A percentile compares a stretch with the other conserved stretches of the same genome.
Evolutionary conservation across 257 asterid species (phyloP).

Genomic region (Solanum bulbocastanum): DNA sequence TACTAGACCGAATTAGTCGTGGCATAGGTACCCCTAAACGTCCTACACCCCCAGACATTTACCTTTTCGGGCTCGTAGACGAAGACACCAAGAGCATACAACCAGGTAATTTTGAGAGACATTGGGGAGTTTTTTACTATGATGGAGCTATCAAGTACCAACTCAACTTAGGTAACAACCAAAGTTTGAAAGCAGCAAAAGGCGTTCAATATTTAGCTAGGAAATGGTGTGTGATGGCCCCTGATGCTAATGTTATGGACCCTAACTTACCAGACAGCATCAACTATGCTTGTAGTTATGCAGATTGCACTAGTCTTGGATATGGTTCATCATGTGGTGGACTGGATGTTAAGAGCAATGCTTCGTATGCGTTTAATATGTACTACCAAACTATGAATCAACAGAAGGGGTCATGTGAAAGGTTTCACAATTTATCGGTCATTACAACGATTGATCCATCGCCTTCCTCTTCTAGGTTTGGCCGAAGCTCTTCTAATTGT

Average conservation of each 20-base stretch:
- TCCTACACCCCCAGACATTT: constrained; percentile 46
- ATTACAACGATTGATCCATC: constrained; percentile 66
- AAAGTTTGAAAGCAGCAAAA: constrained; percentile 62
- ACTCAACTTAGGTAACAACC: constrained; percentile 37
- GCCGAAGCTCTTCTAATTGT: constrained; percentile 21
- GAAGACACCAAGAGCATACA: constrained; percentile 66
- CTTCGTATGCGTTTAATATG: constrained; percentile 77
- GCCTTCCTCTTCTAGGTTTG: constrained; percentile 20
- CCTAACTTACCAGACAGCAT: constrained; percentile 36
- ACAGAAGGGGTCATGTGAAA: constrained; percentile 63
- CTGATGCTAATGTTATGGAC: constrained; percentile 43
- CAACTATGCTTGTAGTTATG: constrained; percentile 51
- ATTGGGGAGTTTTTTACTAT: constrained; percentile 74
- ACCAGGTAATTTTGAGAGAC: constrained; percentile 85
- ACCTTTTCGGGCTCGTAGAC: constrained; percentile 56
- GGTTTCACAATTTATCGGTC: constrained; percentile 39
- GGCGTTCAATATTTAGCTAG: constrained; percentile 61
- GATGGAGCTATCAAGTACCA: constrained; percentile 74
- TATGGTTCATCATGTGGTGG: constrained; percentile 71
- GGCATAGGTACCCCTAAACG: constrained; percentile 68
- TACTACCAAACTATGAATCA: constrained; percentile 75
- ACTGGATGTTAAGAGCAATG: constrained; percentile 43
- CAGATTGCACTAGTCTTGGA: constrained; percentile 91
- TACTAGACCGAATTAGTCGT: constrained; percentile 39
- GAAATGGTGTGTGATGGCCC: constrained; percentile 81